A percentile compares a stretch with the other conserved stretches of the same genome.
Evolutionary conservation across 441 rosid species (phyloP).

Genomic region (Manihot esculenta): DNA sequence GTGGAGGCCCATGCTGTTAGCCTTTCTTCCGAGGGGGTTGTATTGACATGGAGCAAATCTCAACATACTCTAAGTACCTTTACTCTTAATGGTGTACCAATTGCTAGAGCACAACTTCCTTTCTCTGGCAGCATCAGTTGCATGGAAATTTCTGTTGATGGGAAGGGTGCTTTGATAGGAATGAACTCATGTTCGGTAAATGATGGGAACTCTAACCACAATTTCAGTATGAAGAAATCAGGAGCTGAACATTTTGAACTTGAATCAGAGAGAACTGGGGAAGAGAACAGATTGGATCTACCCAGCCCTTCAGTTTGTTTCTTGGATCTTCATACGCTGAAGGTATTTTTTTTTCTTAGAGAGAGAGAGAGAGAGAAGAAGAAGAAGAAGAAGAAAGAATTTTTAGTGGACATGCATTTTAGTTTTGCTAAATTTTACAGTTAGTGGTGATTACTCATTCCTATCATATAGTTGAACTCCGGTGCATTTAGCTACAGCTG

Average conservation of each 20-base stretch:
- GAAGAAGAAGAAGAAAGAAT: conserved; percentile 9
- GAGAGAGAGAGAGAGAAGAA: too few relatives aligned
- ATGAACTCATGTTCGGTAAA: conserved; percentile 50
- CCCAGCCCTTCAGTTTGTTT: conserved; percentile 83
- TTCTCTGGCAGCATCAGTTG: conserved; percentile 64
- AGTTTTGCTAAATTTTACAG: neutral
- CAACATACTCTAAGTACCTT: conserved; percentile 63
- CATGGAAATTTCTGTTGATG: conserved; percentile 85
- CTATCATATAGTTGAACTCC: neutral
- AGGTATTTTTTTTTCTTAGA: too few relatives aligned
- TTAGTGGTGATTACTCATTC: neutral
- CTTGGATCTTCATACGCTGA: conserved; percentile 70
- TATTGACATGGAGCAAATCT: conserved; percentile 74
- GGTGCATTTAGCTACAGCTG: neutral
- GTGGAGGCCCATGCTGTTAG: conserved; percentile 78
- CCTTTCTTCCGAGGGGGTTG: conserved; percentile 80
- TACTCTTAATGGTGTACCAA: conserved; percentile 71
- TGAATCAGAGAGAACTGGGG: conserved; percentile 40
- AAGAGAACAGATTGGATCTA: conserved; percentile 52
- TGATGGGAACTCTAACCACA: conserved; percentile 25
- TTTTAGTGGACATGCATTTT: neutral
- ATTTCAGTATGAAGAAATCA: conserved; percentile 28
- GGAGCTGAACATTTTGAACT: conserved; percentile 33
- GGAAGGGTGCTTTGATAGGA: conserved; percentile 74
- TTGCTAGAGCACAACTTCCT: conserved; percentile 73